Conservation (phyloP, 495 filamentous ascomycete species). For the Apiosordaria backusii region DNA sequence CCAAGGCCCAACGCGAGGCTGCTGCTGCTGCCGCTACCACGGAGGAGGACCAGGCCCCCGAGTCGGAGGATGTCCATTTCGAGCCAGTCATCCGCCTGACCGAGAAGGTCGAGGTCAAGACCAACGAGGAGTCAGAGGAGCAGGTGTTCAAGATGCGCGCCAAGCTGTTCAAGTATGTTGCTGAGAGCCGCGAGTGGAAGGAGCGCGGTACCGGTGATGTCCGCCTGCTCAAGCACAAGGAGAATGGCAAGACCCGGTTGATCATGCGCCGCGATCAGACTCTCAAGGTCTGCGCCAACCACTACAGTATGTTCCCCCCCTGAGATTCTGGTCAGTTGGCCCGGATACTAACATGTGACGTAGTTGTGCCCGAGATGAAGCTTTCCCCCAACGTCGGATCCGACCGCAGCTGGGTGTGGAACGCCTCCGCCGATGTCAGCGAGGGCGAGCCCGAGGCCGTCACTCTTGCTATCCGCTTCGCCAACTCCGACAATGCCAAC, state of each 20-base stretch:
- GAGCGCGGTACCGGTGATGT: slow-evolving; percentile 98
- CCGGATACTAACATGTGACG: neutral
- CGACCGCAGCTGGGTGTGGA: slow-evolving; percentile 99
- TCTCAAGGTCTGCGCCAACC: slow-evolving; percentile 99
- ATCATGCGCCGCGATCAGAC: slow-evolving; percentile 99
- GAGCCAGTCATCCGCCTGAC: slow-evolving; percentile 93
- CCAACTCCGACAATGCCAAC: slow-evolving; percentile 97
- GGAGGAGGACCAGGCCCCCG: slow-evolving; percentile 67
- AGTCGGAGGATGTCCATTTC: slow-evolving; percentile 92
- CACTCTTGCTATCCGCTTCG: slow-evolving; percentile 95
- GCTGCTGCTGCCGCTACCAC: slow-evolving; percentile 50
- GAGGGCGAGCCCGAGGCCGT: slow-evolving; percentile 96
- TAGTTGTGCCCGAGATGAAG: slow-evolving; percentile 98
- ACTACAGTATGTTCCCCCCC: slow-evolving; percentile 74
- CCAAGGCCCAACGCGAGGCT: slow-evolving; percentile 75
- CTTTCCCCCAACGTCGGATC: slow-evolving; percentile 95
- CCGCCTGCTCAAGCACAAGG: slow-evolving; percentile 93
- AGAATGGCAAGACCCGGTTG: slow-evolving; percentile 94
- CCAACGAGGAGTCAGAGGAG: slow-evolving; percentile 95
- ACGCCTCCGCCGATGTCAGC: slow-evolving; percentile 93
- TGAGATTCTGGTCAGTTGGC: neutral
- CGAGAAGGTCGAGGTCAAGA: slow-evolving; percentile 94
- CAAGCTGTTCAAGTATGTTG: slow-evolving; percentile 98
- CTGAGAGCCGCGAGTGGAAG: slow-evolving; percentile 92
- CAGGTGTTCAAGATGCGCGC: slow-evolving; percentile 98